These are phyloP conservation scores for Penicillium nucicola DNA, from an alignment of 495 filamentous ascomycete species.

Conservation along the genomic window DNA sequence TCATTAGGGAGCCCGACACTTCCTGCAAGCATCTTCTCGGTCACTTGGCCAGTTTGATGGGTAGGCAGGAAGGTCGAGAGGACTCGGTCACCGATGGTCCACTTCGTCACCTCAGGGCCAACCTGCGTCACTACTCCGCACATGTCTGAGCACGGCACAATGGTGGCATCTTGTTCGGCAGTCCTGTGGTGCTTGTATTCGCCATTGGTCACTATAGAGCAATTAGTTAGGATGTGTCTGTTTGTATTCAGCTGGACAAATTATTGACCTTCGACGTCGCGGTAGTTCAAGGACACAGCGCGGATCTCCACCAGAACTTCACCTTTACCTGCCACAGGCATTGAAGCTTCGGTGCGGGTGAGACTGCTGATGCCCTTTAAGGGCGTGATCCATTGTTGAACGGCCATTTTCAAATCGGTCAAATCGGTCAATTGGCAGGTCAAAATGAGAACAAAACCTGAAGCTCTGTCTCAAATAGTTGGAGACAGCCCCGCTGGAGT, in stretches of 20 bases:
- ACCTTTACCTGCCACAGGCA: conserved; percentile 37
- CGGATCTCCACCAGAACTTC: conserved; percentile 58
- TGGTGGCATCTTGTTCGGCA: conserved; percentile 37
- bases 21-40: conserved; percentile 37
- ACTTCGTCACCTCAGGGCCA: conserved; percentile 60
- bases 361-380: conserved; percentile 52
- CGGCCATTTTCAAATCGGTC: not conserved
- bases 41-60: conserved; percentile 62
- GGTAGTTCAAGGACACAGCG: conserved; percentile 56
- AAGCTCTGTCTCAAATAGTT: no score
- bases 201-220: conserved; percentile 45
- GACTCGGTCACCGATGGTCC: conserved; percentile 68
- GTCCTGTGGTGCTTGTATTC: conserved; percentile 54
- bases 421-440: no score
- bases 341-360: conserved; percentile 33
- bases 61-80: conserved; percentile 73
- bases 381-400: conserved; percentile 46
- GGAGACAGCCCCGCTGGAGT: no score
- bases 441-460: no score
- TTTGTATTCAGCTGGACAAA: not conserved
- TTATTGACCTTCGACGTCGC: conserved; percentile 54
- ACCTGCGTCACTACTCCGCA: conserved; percentile 66
- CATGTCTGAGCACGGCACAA: conserved; percentile 73
- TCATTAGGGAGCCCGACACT: conserved; percentile 66
- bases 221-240: not conserved